Base-by-base conservation (phyloP, 345 rosid species). In the Ricinus communis region DNA sequence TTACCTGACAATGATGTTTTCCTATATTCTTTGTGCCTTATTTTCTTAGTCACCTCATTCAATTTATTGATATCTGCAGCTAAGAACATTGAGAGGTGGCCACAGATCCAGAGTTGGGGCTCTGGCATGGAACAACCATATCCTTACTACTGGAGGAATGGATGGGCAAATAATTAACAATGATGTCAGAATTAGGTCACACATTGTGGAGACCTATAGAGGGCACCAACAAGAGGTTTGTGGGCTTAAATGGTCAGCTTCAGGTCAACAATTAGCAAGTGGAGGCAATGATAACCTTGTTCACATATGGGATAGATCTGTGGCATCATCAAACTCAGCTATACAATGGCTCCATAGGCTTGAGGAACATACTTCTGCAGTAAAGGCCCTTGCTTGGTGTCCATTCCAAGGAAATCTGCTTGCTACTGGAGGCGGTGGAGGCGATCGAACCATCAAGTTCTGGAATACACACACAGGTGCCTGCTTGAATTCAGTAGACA, bases 341-440 rank as follows among this genome's bases (percentile, higher is more conserved):
- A 74, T 83, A 11, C 90, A 61, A 63, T 86, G 85, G 84, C 83
- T 86, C 28, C 90, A 86, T 74, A 69, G 85, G 66, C 56, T 86
- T 16, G 81, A 83, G 54, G 89, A 82, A 4, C 90, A 86, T 71
- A 82, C 79, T 16, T 74, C 90, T n/a, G 87, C 87, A 1, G 87
- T 86, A 15, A 86, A 84, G 70, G 90, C 90, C 36, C 84, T 86
- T 36, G 86, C 87, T 25, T 86, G 87, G 90, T 84, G 90, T 67
- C 90, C 90, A 22, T 86, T 86, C 72, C 87, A 86, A 74, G 65
- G 82, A 36, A 83, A 86, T 61, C 60, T 86, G 70, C 77, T 86
- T 16, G 87, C 85, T n/a, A 47, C 90, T 2, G 90, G 90, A 16
- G 87, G 87, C 5, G 90, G 90, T 7, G 87, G 76, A 0, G 82